Conservation (phyloP, 257 asterid species). For the Capsicum pubescens region DNA sequence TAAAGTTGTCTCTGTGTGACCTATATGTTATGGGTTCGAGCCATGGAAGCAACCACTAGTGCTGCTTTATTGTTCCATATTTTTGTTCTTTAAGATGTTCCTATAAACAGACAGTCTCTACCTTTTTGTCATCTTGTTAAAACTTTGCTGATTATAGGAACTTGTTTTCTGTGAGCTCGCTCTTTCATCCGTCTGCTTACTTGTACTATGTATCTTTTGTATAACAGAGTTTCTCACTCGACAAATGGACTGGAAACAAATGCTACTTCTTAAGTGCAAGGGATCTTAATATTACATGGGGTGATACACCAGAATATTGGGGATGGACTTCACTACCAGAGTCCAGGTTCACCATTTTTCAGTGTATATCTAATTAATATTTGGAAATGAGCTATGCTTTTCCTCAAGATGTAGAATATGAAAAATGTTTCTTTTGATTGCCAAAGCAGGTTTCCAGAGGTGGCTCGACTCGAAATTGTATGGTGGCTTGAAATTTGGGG, state of each 20-base stretch:
- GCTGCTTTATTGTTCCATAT: neutral
- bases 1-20: too few relatives aligned
- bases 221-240: too few relatives aligned
- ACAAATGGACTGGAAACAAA: too few relatives aligned
- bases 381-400: too few relatives aligned
- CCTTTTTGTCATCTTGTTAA: neutral
- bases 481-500: constrained; percentile 16
- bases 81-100: neutral
- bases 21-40: too few relatives aligned
- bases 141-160: neutral
- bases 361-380: too few relatives aligned
- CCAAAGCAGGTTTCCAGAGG: neutral
- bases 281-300: too few relatives aligned
- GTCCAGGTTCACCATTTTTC: constrained; percentile 28
- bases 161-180: neutral
- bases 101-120: neutral
- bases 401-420: neutral
- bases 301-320: too few relatives aligned
- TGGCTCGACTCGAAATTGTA: neutral
- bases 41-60: too few relatives aligned
- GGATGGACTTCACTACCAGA: constrained; percentile 24
- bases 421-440: neutral
- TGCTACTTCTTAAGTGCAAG: too few relatives aligned
- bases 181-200: neutral
- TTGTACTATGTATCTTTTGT: too few relatives aligned